A percentile compares a stretch with the other conserved stretches of the same genome.
phyloP scores from a whole-genome alignment of 2,329 filamentous ascomycete genomes.

The Aureobasidium subglaciale region DNA sequence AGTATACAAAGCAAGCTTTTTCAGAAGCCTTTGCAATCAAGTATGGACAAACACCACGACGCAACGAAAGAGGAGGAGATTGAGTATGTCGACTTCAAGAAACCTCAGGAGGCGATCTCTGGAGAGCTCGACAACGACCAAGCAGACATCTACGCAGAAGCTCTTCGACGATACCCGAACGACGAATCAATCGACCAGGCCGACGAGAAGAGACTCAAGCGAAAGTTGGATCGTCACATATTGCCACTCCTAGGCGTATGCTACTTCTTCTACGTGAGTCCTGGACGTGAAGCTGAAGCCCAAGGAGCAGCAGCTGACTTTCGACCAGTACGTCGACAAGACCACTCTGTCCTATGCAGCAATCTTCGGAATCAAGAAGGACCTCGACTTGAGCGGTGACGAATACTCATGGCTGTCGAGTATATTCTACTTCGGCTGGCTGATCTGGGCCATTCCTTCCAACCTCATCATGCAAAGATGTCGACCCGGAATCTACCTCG shows the following conservation, averaged over 20 bases:
- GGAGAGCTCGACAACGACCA: background rate
- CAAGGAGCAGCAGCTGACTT: background rate
- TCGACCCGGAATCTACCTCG: slow-evolving; percentile 38
- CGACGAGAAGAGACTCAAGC: background rate
- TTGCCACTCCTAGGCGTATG: background rate
- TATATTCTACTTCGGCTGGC: slow-evolving; percentile 51
- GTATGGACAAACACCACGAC: background rate
- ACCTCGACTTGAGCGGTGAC: background rate
- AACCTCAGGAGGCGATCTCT: background rate
- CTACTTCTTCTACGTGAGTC: slow-evolving; percentile 5
- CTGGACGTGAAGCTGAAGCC: background rate
- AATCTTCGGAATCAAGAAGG: slow-evolving; percentile 6
- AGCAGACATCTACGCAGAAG: background rate
- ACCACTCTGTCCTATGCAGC: slow-evolving; percentile 4
- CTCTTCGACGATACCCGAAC: background rate
- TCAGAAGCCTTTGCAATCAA: background rate
- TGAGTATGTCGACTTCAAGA: slow-evolving; percentile 1
- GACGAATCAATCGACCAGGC: slow-evolving; percentile 5
- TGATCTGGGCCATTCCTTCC: slow-evolving; percentile 45
- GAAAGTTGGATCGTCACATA: background rate
- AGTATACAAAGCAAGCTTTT: too few relatives aligned
- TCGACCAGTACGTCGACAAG: background rate
- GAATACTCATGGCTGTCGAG: slow-evolving; percentile 32
- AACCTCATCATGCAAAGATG: slow-evolving; percentile 48
- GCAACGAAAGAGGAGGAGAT: background rate